phyloP scores from a whole-genome alignment of 345 rosid genomes.

The Heritiera fomes region DNA sequence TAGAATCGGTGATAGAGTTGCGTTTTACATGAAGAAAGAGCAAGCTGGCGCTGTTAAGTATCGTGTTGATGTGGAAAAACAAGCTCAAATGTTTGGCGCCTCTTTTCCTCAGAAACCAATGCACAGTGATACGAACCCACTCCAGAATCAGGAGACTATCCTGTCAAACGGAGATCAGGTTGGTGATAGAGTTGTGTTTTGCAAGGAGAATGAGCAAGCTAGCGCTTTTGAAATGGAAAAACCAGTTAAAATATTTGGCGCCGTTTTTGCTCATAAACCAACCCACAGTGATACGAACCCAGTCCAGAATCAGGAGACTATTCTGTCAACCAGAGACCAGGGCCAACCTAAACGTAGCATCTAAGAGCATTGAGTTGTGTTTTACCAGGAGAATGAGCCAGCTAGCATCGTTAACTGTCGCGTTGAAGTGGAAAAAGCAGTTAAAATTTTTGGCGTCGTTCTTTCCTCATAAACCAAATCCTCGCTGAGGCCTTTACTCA shows the following conservation, averaged over 20 bases:
- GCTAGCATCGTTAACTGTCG: too few relatives aligned
- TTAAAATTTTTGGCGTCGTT: too few relatives aligned
- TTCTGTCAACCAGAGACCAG: too few relatives aligned
- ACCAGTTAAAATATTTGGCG: slow-evolving; percentile 14
- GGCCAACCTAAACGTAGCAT: too few relatives aligned
- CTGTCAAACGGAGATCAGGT: too few relatives aligned
- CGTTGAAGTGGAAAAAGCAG: too few relatives aligned
- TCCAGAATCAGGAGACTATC: too few relatives aligned
- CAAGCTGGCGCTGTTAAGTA: background rate
- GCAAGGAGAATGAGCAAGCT: background rate
- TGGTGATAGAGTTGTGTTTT: slow-evolving; percentile 10
- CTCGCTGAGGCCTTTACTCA: too few relatives aligned
- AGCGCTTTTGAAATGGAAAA: slow-evolving; percentile 1
- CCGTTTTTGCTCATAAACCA: background rate
- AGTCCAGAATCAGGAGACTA: too few relatives aligned
- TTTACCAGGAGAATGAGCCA: too few relatives aligned
- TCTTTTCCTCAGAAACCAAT: background rate
- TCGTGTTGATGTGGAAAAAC: background rate
- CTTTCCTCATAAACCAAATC: too few relatives aligned
- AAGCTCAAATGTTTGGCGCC: slow-evolving; percentile 12
- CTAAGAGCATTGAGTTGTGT: too few relatives aligned
- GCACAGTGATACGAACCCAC: background rate
- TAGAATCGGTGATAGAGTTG: slow-evolving; percentile 6
- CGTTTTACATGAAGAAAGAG: background rate
- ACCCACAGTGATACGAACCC: background rate